Conservation (phyloP, 441 rosid genomes). For the Cnidoscolus chayamansa region DNA sequence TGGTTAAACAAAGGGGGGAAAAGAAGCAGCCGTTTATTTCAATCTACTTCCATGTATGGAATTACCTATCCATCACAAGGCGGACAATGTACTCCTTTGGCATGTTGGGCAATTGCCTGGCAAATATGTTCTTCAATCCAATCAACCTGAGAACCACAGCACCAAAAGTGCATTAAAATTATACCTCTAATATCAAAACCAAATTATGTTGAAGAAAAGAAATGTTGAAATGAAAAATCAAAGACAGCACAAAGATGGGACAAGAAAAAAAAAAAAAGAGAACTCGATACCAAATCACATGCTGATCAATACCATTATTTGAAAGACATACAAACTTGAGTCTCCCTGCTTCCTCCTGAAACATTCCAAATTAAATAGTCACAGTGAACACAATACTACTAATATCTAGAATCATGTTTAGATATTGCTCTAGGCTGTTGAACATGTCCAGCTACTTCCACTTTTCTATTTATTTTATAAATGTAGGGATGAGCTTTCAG, state of each 20-base stretch:
- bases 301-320: conserved; percentile 83
- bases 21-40: neutral
- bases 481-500: neutral
- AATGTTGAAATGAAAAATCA: neutral
- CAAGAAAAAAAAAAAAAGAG: conserved; percentile 21
- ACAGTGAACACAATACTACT: neutral
- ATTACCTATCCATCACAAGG: conserved; percentile 97
- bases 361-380: conserved; percentile 14
- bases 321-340: conserved; percentile 78
- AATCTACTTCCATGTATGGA: conserved; percentile 4
- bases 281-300: conserved; percentile 89
- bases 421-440: neutral
- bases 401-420: neutral
- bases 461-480: neutral
- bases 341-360: conserved; percentile 90
- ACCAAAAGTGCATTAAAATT: conserved; percentile 9
- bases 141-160: conserved; percentile 62
- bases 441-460: neutral
- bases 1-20: neutral
- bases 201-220: neutral
- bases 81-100: conserved; percentile 99
- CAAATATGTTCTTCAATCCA: conserved; percentile 97
- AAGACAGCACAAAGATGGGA: conserved; percentile 9
- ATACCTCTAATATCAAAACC: conserved; percentile 12
- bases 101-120: conserved; percentile 97